Percentiles rank a stretch among this genome's conserved stretches.
phyloP scores from a whole-genome alignment of 2,329 filamentous ascomycete genomes.

The Boeremia lycopersici region DNA sequence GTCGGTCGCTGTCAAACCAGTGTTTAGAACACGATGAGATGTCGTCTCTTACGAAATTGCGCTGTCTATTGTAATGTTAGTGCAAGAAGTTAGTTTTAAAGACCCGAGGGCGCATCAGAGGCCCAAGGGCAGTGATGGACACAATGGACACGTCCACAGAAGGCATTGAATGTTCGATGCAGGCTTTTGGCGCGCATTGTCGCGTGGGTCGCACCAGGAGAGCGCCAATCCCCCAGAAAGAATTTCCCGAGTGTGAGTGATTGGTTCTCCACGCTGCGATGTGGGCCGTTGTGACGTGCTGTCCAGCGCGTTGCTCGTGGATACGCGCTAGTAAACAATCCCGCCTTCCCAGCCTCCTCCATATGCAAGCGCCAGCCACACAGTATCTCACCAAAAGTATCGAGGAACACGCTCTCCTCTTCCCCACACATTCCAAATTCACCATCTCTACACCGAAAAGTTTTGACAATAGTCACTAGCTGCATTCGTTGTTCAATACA shows the following conservation, averaged over 20 bases:
- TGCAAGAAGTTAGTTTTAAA: too few species aligned
- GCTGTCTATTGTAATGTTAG: too few species aligned
- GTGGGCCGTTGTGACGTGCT: constrained; percentile 3
- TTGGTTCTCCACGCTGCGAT: neutral
- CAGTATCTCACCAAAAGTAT: constrained; percentile 8
- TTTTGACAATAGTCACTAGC: constrained; percentile 2
- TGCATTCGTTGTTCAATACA: constrained; percentile 12
- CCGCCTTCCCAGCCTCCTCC: constrained; percentile 14
- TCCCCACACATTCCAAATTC: constrained; percentile 16
- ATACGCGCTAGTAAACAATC: constrained; percentile 11
- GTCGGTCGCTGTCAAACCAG: too few species aligned
- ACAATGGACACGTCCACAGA: neutral
- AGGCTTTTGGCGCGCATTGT: neutral
- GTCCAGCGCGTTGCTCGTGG: constrained; percentile 4
- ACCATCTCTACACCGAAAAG: constrained; percentile 8
- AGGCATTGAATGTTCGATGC: neutral
- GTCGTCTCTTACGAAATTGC: too few species aligned
- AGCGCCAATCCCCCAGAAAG: constrained; percentile 8
- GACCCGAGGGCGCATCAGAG: too few species aligned
- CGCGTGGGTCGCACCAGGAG: neutral
- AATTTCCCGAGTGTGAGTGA: neutral
- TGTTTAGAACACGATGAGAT: too few species aligned
- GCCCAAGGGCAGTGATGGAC: neutral
- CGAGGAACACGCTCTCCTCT: constrained; percentile 8
- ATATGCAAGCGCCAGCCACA: constrained; percentile 14